A percentile compares a stretch with the other conserved stretches of the same genome.
Conservation (phyloP, 345 rosid genomes). For the Trapa bicornis region DNA sequence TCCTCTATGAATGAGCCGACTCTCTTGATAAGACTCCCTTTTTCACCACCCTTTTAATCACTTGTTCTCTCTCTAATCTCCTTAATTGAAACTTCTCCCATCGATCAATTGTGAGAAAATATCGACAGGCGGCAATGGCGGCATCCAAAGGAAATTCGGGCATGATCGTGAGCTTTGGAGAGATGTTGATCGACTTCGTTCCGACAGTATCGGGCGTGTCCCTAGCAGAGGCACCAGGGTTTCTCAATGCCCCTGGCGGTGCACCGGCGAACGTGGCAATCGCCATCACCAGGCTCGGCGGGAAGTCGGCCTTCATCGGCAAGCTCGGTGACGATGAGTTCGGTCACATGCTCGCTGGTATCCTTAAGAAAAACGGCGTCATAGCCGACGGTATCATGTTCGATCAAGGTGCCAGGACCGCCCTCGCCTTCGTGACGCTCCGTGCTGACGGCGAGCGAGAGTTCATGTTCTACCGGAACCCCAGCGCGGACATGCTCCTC, state of each 20-base stretch:
- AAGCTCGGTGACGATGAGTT: slow-evolving; percentile 94
- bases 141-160: slow-evolving; percentile 20
- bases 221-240: slow-evolving; percentile 90
- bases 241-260: slow-evolving; percentile 92
- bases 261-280: slow-evolving; percentile 99
- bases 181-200: slow-evolving; percentile 94
- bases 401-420: slow-evolving; percentile 86
- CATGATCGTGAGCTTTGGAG: slow-evolving; percentile 81
- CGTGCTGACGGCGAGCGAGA: slow-evolving; percentile 97
- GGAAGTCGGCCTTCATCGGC: slow-evolving; percentile 67
- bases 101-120: too few species aligned
- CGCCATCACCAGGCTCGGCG: slow-evolving; percentile 72
- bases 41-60: too few species aligned
- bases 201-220: slow-evolving; percentile 92
- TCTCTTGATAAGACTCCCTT: too few species aligned
- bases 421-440: slow-evolving; percentile 82
- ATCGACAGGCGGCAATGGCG: slow-evolving; percentile 11
- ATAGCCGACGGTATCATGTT: slow-evolving; percentile 60
- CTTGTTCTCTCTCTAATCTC: too few species aligned
- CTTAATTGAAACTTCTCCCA: too few species aligned
- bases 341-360: slow-evolving; percentile 91
- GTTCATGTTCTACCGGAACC: slow-evolving; percentile 90
- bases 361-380: slow-evolving; percentile 78
- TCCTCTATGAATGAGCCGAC: too few species aligned
- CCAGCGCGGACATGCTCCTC: slow-evolving; percentile 91